A percentile compares a stretch with the other conserved stretches of the same genome.
phyloP scores from a whole-genome alignment of 2,329 filamentous ascomycete species.

The Fusarium redolens region DNA sequence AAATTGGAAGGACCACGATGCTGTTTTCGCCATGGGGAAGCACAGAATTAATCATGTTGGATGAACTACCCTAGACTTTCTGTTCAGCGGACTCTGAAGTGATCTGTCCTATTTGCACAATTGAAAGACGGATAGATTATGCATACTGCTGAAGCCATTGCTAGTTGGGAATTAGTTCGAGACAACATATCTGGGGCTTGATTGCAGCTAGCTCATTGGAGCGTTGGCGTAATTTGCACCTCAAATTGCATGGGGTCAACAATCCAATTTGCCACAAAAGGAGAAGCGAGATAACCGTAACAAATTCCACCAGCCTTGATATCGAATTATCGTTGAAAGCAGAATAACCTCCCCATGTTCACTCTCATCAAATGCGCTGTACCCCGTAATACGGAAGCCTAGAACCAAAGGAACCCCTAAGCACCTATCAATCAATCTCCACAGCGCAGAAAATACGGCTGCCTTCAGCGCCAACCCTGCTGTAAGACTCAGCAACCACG shows the following conservation, averaged over 20 bases:
- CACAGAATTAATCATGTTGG: background rate
- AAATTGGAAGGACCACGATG: too few relatives aligned
- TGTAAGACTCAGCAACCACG: constrained; percentile 20
- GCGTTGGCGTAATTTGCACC: background rate
- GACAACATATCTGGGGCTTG: background rate
- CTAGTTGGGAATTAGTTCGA: background rate
- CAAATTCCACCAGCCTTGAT: background rate
- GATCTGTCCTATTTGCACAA: background rate
- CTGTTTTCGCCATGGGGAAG: background rate
- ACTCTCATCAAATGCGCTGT: background rate
- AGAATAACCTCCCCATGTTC: background rate
- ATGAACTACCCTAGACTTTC: background rate
- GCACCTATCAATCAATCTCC: background rate
- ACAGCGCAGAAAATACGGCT: background rate
- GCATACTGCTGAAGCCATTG: background rate
- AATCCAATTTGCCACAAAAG: constrained; percentile 17
- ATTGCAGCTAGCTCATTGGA: background rate
- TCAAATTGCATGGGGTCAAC: constrained; percentile 5
- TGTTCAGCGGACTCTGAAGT: too few relatives aligned
- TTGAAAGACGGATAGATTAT: background rate
- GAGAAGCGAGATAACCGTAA: constrained; percentile 21
- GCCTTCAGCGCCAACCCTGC: background rate
- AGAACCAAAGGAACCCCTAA: background rate
- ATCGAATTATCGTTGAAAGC: background rate
- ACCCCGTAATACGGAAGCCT: background rate